phyloP scores from a whole-genome alignment of 2,329 filamentous ascomycete genomes.

The Gaeumannomyces tritici region DNA sequence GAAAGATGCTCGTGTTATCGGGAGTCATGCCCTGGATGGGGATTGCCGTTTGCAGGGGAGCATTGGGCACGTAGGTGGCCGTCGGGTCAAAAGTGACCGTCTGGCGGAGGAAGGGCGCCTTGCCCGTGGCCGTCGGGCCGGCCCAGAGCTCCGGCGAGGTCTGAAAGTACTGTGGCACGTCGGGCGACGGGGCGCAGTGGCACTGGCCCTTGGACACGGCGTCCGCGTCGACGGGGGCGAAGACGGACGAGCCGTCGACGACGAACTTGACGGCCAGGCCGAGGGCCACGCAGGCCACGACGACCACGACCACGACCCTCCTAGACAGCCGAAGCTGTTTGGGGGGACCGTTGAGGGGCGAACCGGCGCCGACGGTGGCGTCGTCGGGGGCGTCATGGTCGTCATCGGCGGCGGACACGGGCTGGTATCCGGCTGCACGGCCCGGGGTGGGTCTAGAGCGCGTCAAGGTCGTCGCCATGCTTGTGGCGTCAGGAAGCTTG shows the following conservation, averaged over 20 bases:
- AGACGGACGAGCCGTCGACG: conserved; percentile 9
- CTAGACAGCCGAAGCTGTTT: background rate
- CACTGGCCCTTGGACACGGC: conserved; percentile 9
- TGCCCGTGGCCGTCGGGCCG: conserved; percentile 62
- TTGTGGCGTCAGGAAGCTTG: too few species aligned
- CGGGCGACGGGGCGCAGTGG: conserved; percentile 19
- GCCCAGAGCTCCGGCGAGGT: conserved; percentile 49
- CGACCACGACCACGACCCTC: conserved; percentile 10
- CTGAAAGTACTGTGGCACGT: conserved; percentile 54
- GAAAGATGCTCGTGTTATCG: conserved; percentile 57
- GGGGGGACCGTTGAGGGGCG: background rate
- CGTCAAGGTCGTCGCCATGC: background rate
- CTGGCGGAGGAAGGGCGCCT: conserved; percentile 60
- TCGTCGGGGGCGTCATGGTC: background rate
- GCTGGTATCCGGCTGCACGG: conserved; percentile 10
- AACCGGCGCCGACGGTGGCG: background rate
- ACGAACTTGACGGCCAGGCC: conserved; percentile 14
- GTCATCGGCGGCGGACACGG: conserved; percentile 7
- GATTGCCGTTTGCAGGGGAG: conserved; percentile 60
- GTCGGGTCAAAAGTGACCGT: conserved; percentile 59
- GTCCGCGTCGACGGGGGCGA: conserved; percentile 2
- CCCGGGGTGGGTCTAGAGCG: conserved; percentile 3
- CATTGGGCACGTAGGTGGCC: conserved; percentile 55
- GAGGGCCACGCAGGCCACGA: conserved; percentile 13
- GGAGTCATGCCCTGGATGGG: conserved; percentile 51